A percentile compares a stretch with the other conserved stretches of the same genome.
Evolutionary conservation across 768 basidiomycete species (phyloP).

Genomic region (Leccinum broughii): DNA sequence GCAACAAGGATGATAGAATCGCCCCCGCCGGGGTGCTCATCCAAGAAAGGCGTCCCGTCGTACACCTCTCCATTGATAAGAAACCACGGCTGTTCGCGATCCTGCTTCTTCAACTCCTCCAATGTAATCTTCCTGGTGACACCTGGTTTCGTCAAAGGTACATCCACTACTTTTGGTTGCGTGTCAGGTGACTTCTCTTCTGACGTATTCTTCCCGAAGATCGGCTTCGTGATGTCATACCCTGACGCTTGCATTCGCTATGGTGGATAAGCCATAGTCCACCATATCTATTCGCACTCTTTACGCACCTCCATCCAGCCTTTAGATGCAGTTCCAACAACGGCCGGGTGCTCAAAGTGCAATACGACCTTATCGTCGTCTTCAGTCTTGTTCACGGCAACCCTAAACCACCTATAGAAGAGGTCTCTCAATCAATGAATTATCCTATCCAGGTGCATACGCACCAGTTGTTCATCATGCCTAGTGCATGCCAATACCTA

Average conservation of each 20-base stretch:
- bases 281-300: not conserved
- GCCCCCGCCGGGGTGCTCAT: constrained; percentile 59
- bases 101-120: constrained; percentile 43
- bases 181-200: constrained; percentile 1
- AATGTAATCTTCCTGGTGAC: constrained; percentile 45
- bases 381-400: constrained; percentile 43
- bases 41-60: constrained; percentile 49
- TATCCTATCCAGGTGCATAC: not conserved
- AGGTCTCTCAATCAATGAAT: not conserved
- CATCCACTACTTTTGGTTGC: constrained; percentile 14
- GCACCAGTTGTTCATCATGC: constrained; percentile 58
- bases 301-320: constrained; percentile 59
- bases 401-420: constrained; percentile 52
- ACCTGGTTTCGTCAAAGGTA: constrained; percentile 47
- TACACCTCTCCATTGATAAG: constrained; percentile 57
- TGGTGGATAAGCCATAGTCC: not conserved
- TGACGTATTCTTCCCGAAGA: constrained; percentile 27
- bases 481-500: constrained; percentile 52
- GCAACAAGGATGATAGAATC: constrained; percentile 56
- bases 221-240: constrained; percentile 43
- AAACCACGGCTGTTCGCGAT: constrained; percentile 46
- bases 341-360: constrained; percentile 60
- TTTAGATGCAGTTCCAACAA: constrained; percentile 45
- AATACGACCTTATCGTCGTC: constrained; percentile 30
- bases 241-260: constrained; percentile 49